Evolutionary conservation across 805 yeast species (phyloP).

Genomic region (Spathaspora hagerdaliae): DNA sequence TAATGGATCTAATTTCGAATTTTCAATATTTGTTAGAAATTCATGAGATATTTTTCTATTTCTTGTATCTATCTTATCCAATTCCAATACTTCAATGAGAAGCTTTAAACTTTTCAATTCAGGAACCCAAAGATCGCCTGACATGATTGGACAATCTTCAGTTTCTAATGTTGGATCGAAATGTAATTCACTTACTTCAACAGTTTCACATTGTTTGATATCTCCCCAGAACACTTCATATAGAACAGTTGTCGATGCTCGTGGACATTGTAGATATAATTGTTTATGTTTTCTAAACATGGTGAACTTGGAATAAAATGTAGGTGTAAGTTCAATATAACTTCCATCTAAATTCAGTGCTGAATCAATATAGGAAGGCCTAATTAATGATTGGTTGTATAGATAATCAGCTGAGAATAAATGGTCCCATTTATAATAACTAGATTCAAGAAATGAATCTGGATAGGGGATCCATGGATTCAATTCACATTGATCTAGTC

Average conservation of each 20-base stretch:
- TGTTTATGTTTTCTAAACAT: constrained; percentile 15
- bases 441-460: constrained; percentile 29
- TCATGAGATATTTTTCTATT: constrained; percentile 30
- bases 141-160: constrained; percentile 10
- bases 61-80: constrained; percentile 36
- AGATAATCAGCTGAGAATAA: constrained; percentile 44
- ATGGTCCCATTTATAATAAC: constrained; percentile 31
- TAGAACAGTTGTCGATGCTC: constrained; percentile 19
- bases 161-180: constrained; percentile 13
- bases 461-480: constrained; percentile 15
- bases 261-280: constrained; percentile 28
- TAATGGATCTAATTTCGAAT: not conserved
- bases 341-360: constrained; percentile 17
- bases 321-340: constrained; percentile 24
- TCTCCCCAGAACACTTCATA: constrained; percentile 29
- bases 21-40: constrained; percentile 12
- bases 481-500: constrained; percentile 28
- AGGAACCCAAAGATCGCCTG: constrained; percentile 37
- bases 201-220: constrained; percentile 16
- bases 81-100: constrained; percentile 41
- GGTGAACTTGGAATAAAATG: constrained; percentile 26
- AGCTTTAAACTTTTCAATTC: constrained; percentile 41
- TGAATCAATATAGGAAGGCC: constrained; percentile 35
- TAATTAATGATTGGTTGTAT: constrained; percentile 35
- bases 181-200: constrained; percentile 19